phyloP scores from a whole-genome alignment of 2,329 filamentous ascomycete species.

The Colletotrichum melonis region DNA sequence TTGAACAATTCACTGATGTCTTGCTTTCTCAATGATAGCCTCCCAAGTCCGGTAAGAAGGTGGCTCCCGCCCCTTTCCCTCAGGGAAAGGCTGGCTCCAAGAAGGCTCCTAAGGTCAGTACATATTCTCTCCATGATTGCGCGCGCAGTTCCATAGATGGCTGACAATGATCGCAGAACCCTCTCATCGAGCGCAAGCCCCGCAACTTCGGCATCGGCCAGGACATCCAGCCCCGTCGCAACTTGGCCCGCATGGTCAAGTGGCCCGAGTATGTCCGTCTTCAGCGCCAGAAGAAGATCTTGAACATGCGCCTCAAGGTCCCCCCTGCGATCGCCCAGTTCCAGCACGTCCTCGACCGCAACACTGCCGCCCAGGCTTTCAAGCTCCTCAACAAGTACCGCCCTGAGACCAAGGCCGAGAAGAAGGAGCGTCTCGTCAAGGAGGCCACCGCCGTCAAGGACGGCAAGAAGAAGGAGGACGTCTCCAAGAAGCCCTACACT shows the following conservation, averaged over 20 bases:
- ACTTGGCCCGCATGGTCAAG: slow-evolving; percentile 98
- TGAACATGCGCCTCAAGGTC: slow-evolving; percentile 98
- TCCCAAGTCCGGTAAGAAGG: slow-evolving; percentile 98
- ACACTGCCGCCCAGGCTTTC: slow-evolving; percentile 96
- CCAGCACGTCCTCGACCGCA: slow-evolving; percentile 95
- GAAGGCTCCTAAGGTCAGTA: slow-evolving; percentile 95
- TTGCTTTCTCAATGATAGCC: slow-evolving; percentile 99
- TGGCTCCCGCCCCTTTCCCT: slow-evolving; percentile 95
- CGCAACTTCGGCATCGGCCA: slow-evolving; percentile 99
- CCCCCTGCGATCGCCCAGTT: slow-evolving; percentile 98
- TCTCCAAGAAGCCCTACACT: slow-evolving; percentile 99
- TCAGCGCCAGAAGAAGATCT: slow-evolving; percentile 93
- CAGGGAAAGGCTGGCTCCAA: slow-evolving; percentile 91
- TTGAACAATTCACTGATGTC: slow-evolving; percentile 91
- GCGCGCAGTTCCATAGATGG: slow-evolving; percentile 16
- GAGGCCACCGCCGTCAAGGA: slow-evolving; percentile 98
- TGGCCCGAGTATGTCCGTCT: slow-evolving; percentile 99
- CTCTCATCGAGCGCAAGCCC: slow-evolving; percentile 97
- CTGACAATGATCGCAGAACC: slow-evolving; percentile 75
- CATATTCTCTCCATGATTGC: neutral
- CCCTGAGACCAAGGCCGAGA: slow-evolving; percentile 98
- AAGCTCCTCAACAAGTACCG: slow-evolving; percentile 99
- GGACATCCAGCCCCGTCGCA: slow-evolving; percentile 96
- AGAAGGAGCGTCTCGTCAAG: slow-evolving; percentile 99
- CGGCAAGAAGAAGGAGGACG: slow-evolving; percentile 99